Evolutionary conservation across 2,329 filamentous ascomycete genomes (phyloP).

Genomic region (Claviceps digitariae): DNA sequence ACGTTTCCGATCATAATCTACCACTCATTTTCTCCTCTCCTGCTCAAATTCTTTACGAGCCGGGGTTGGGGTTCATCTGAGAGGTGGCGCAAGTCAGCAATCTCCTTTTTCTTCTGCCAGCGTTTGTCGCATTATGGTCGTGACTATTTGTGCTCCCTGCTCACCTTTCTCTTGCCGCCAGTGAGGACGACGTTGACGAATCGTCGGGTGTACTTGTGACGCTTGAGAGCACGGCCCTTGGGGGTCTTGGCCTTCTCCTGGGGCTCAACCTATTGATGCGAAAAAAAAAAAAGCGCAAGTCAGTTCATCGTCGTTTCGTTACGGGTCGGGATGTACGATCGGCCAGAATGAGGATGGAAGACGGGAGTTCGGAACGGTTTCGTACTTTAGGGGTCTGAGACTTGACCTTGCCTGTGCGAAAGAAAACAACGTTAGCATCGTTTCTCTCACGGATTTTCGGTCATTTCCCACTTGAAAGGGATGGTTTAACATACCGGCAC

Average conservation of each 20-base stretch:
- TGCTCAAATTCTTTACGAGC: slow-evolving; percentile 38
- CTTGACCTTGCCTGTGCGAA: slow-evolving; percentile 89
- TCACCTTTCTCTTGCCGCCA: slow-evolving; percentile 95
- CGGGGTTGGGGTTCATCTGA: slow-evolving; percentile 81
- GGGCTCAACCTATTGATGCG: slow-evolving; percentile 52
- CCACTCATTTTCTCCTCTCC: slow-evolving; percentile 11
- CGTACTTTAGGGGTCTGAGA: slow-evolving; percentile 84
- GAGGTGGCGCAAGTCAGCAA: slow-evolving; percentile 12
- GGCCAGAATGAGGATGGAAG: not conserved
- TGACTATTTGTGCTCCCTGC: slow-evolving; percentile 10
- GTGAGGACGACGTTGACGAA: slow-evolving; percentile 98
- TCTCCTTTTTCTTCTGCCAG: not conserved
- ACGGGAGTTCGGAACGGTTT: slow-evolving; percentile 10
- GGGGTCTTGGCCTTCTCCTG: slow-evolving; percentile 95
- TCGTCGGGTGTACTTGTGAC: slow-evolving; percentile 87
- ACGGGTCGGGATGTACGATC: not conserved
- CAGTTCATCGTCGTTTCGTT: slow-evolving; percentile 16
- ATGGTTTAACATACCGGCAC: slow-evolving; percentile 43
- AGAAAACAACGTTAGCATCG: slow-evolving; percentile 14
- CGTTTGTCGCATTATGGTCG: not conserved
- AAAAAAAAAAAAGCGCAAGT: slow-evolving; percentile 9
- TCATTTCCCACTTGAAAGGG: too few species aligned
- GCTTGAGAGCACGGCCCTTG: slow-evolving; percentile 97
- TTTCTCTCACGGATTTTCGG: not conserved
- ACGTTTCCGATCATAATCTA: slow-evolving; percentile 16